Evolutionary conservation across 495 filamentous ascomycete genomes (phyloP), one percentile per base, ranked within the genome.

Genomic region (Annulohypoxylon bovei): DNA sequence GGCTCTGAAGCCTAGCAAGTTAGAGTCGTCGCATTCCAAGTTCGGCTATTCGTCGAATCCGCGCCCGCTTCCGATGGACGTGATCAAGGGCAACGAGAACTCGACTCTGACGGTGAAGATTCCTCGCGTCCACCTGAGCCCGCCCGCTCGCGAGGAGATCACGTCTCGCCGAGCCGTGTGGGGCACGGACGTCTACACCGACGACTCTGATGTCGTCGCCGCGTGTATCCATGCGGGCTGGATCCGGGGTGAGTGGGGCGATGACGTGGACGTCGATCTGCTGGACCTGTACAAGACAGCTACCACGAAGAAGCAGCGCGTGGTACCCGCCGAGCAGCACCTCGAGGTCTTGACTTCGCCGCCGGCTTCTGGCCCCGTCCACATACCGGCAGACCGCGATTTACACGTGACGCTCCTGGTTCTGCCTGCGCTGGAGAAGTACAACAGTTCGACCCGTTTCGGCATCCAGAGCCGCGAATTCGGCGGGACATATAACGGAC

Each of bases 161-260:
- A 94, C 92, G 20, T 79, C 85, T 6, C 85, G 90, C 12, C 87
- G 91, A 44, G 90, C 91, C 1, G 78, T 99, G 2, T 99, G 94
- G 94, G 95, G 95, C 8, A 94, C 93, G 0, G 93, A 94, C 18
- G 84, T 98, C 5, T 98, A 99, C 77, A 97, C 94, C 0, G 96
- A 98, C 71, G 96, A 99, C 80, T 97, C 93, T 0, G 96, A 99
- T 75, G 87, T 93, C 4, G 85, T 99, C 52, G 96, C 94, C 0
- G 94, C 94, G 3, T 93, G 95, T 61, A 95, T 98, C 62, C 95
- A 99, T 78, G 88, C 90, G 12, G 96, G 96, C 7, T 98, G 91
- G 87, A 91, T 99, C 62, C 88, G 91, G 8, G 95, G 95, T 25
- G 92, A 92, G 65, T 97, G 93, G 90, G 86, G 88, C 16, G 87